Evolutionary conservation across 768 basidiomycete species (phyloP).

Genomic region (Pleurotus tuoliensis): DNA sequence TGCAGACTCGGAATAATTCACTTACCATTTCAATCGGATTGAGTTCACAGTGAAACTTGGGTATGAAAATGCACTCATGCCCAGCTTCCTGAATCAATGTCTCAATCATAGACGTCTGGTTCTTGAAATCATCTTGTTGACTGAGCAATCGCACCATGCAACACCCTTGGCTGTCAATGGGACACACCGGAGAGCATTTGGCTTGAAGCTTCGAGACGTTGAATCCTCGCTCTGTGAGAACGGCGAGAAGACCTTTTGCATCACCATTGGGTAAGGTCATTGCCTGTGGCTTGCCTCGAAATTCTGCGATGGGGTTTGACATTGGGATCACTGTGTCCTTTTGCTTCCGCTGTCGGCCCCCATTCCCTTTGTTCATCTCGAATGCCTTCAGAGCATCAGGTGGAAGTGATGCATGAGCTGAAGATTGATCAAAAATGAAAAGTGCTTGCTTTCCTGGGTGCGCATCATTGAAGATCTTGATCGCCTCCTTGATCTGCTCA

Average conservation of each 20-base stretch:
- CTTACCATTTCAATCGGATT: conserved; percentile 36
- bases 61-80: too few species aligned
- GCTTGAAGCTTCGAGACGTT: conserved; percentile 17
- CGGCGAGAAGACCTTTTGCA: conserved; percentile 29
- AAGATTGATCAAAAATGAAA: conserved; percentile 41
- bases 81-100: conserved; percentile 18
- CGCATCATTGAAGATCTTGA: conserved; percentile 30
- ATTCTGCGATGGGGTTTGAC: conserved; percentile 17
- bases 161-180: conserved; percentile 21
- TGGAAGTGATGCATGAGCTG: conserved; percentile 30
- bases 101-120: conserved; percentile 26
- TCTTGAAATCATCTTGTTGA: conserved; percentile 28
- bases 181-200: conserved; percentile 19
- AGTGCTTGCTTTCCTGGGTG: conserved; percentile 27
- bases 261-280: conserved; percentile 13
- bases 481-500: conserved; percentile 27
- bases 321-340: conserved; percentile 24
- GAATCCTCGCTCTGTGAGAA: conserved; percentile 26
- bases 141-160: conserved; percentile 27
- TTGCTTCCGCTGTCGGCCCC: conserved; percentile 24
- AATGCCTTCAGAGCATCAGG: conserved; percentile 29
- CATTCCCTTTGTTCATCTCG: conserved; percentile 27
- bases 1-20: neutral
- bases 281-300: conserved; percentile 10
- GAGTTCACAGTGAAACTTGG: conserved; percentile 19